A percentile compares a stretch with the other conserved stretches of the same genome.
phyloP scores from a whole-genome alignment of 108 stramenopile genomes.

The Pseudonitzschia multiseries region DNA sequence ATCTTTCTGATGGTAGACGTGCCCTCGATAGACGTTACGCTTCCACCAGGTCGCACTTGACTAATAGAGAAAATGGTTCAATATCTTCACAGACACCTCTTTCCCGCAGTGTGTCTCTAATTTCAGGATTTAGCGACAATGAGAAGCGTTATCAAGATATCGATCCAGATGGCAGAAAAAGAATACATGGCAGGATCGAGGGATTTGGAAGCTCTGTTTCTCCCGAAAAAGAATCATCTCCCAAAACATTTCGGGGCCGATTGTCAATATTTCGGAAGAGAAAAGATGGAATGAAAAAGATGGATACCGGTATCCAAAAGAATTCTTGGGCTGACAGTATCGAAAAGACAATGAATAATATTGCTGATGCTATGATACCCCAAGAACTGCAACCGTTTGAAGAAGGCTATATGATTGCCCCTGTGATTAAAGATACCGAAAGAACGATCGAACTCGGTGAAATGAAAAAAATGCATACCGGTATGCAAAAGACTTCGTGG shows the following conservation, averaged over 20 bases:
- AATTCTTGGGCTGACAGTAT: slow-evolving; percentile 2
- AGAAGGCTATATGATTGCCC: neutral
- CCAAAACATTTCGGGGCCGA: slow-evolving; percentile 16
- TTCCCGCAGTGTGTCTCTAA: neutral
- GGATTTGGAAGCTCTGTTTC: slow-evolving; percentile 34
- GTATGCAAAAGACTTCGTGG: slow-evolving; percentile 2
- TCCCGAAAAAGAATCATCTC: neutral
- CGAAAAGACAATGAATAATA: slow-evolving; percentile 18
- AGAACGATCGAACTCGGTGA: neutral
- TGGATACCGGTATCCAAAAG: slow-evolving; percentile 20
- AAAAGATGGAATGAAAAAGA: slow-evolving; percentile 25
- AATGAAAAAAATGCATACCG: slow-evolving; percentile 37
- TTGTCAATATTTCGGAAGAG: slow-evolving; percentile 8
- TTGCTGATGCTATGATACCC: slow-evolving; percentile 15
- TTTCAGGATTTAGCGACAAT: neutral
- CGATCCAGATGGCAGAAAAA: neutral
- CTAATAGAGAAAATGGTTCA: neutral
- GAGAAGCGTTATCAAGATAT: neutral
- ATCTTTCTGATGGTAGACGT: neutral
- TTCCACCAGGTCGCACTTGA: neutral
- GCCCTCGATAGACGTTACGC: neutral
- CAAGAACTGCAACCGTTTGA: slow-evolving; percentile 7
- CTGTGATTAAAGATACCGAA: neutral
- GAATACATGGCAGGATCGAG: slow-evolving; percentile 19
- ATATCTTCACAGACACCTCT: neutral